Evolutionary conservation across 2,329 filamentous ascomycete genomes (phyloP), one percentile per base, ranked within the genome.

Genomic region (Coniochaeta prunicola): DNA sequence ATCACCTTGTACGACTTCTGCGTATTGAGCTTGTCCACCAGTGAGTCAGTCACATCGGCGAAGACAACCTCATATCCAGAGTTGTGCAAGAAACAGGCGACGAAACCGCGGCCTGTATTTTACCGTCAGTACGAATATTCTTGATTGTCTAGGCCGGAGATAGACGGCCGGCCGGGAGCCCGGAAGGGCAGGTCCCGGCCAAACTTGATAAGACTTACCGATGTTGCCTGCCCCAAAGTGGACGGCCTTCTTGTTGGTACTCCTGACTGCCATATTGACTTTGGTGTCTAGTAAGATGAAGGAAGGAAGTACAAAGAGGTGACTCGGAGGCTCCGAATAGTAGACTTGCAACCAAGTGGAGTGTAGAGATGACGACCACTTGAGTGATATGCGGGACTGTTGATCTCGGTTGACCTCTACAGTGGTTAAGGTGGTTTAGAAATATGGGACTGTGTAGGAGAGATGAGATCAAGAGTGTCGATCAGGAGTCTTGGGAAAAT

Each of bases 11-110:
- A 99, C 15, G 85, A 89, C 59, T 86, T 80, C 55, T 84, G 82
- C 21, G 80, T 76, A 72, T 97, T 91, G 66, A 99, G 84, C 57
- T 82, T 76, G 67, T 93, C 80, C 72, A 97, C 94, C 63, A 97
- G 80, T 62, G 77, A 77, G 72, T 93, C 91, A 77, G 92, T 87
- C 65, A 99, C 92, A 80, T 99, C 94, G 67, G 96, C 88, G 70
- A 99, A 97, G 78, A 97, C 82, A 69, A 99, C 93, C 71, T 97
- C 91, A 73, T 92, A 99, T 71, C 91, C 92, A 13, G 92, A 94
- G 75, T 96, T 89, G 80, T 96, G 91, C 42, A 97, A 85, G 78
- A 97, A 94, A 76, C 91, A 91, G 68, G 89, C 91, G 58, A 94
- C 90, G 67, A 94, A 94, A 74, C 91, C 89, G 73, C 89, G 88